phyloP scores from a whole-genome alignment of 352 stramenopile genomes.

The Phytophthora colocasiae region DNA sequence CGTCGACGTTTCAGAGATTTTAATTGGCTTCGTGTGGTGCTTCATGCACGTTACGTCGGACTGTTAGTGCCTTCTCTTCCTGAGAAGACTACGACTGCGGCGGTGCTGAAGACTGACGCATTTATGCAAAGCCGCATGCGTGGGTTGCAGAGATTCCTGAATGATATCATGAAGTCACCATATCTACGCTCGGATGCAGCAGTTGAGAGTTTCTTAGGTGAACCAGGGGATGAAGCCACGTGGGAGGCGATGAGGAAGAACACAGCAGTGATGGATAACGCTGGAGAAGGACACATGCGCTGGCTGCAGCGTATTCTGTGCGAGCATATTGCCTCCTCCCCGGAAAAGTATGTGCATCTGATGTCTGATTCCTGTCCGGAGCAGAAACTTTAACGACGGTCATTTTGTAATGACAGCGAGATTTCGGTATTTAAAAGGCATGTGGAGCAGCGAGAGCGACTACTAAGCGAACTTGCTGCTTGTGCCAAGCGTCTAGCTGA shows the following conservation, averaged over 20 bases:
- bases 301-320: conserved; percentile 71
- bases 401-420: conserved; percentile 32
- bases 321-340: conserved; percentile 35
- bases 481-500: conserved; percentile 73
- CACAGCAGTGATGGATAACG: conserved; percentile 66
- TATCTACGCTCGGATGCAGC: conserved; percentile 65
- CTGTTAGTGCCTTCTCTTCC: conserved; percentile 72
- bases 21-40: conserved; percentile 71
- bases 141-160: conserved; percentile 63
- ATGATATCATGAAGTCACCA: conserved; percentile 61
- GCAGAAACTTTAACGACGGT: background rate
- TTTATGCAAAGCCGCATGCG: conserved; percentile 72
- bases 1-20: conserved; percentile 80
- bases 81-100: conserved; percentile 60
- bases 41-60: conserved; percentile 66
- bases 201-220: conserved; percentile 58
- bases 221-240: conserved; percentile 48
- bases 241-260: conserved; percentile 70
- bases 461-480: conserved; percentile 51
- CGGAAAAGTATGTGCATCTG: conserved; percentile 43
- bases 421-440: conserved; percentile 62
- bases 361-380: background rate
- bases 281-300: conserved; percentile 60
- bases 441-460: conserved; percentile 64
- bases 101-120: conserved; percentile 53